phyloP scores from a whole-genome alignment of 73 alveolate genomes.

The Uronychia binucleata region DNA sequence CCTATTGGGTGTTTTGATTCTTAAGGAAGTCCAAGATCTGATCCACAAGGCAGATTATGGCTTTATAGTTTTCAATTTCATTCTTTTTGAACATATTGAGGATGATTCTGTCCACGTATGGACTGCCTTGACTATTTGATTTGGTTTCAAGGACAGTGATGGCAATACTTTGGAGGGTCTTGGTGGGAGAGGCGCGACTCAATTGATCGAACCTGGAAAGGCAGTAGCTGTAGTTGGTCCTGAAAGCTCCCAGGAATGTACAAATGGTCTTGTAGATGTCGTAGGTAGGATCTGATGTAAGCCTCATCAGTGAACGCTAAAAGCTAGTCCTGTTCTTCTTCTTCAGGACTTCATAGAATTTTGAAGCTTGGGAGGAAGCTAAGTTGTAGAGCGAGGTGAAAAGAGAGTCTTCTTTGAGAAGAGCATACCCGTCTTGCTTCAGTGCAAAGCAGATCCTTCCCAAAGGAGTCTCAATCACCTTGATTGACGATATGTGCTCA shows the following conservation, averaged over 20 bases:
- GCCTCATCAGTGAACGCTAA: background rate
- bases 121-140: background rate
- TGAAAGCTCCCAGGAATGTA: background rate
- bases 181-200: background rate
- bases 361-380: background rate
- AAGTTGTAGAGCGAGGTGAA: background rate
- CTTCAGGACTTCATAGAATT: background rate
- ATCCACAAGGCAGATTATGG: background rate
- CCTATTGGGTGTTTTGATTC: background rate
- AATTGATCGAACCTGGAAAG: background rate
- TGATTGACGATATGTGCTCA: too few species aligned
- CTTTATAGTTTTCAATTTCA: background rate
- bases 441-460: background rate
- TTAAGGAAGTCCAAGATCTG: background rate
- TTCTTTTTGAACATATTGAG: background rate
- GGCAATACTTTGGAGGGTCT: background rate
- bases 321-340: background rate
- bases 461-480: too few species aligned
- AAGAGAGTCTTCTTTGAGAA: background rate
- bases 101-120: background rate
- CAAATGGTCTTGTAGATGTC: background rate
- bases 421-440: background rate
- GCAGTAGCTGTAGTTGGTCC: background rate
- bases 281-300: background rate
- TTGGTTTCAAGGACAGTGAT: background rate